phyloP scores from a whole-genome alignment of 345 rosid genomes.

The Rhodomyrtus tomentosa region DNA sequence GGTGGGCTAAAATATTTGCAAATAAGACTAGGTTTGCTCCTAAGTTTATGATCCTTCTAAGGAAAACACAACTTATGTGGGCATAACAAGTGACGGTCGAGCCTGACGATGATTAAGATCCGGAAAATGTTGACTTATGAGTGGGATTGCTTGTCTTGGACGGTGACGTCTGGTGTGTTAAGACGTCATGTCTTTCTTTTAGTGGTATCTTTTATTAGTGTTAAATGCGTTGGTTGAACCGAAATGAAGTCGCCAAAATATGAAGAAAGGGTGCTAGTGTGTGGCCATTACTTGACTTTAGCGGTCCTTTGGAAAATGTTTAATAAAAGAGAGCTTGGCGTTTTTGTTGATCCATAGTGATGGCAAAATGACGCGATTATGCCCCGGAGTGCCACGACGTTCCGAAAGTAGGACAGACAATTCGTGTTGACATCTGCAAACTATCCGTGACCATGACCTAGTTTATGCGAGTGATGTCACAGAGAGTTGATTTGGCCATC shows the following conservation, averaged over 20 bases:
- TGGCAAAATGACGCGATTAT: background rate
- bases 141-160: background rate
- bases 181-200: background rate
- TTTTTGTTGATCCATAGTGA: background rate
- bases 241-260: background rate
- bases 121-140: background rate
- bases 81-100: background rate
- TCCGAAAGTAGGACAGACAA: accelerated
- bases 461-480: background rate
- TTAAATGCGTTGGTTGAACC: background rate
- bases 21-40: background rate
- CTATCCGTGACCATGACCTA: background rate
- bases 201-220: background rate
- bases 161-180: background rate
- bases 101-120: background rate
- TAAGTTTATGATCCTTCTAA: background rate
- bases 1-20: background rate
- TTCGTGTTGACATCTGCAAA: background rate
- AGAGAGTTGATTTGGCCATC: background rate
- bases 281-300: background rate
- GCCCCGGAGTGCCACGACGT: accelerated
- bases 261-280: background rate
- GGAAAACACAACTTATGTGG: background rate
- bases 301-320: background rate
- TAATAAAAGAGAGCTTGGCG: background rate